Base-by-base conservation (phyloP, 345 rosid species). In the Linum trigynum region DNA sequence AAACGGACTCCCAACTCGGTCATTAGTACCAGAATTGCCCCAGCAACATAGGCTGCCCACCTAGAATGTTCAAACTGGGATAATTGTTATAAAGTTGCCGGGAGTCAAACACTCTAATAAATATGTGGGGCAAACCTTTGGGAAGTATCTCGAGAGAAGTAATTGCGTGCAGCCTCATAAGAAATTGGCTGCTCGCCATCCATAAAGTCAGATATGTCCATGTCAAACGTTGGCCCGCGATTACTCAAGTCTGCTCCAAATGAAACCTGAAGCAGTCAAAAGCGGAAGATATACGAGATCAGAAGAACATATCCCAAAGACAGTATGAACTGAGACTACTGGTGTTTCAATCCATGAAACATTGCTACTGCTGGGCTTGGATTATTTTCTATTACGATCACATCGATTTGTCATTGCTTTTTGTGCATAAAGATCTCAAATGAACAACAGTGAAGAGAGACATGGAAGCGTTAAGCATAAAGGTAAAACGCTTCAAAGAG, bases 41-140 rank as follows among this genome's bases (percentile, higher is more conserved):
- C 99, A 62, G 99, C 99, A 71, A 80, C 90, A 84, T 88, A 94
- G 64, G 99, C 99, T 60, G 99, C 99, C 99, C 99, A 94, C 84
- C 97, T 94, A 78, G 5, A 72, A 69, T 66, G 32, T 55, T 67
- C 62, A 69, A 67, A 35, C 32, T n/a, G 32, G 61, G 39, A 38
- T 71, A 65, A 62, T 63, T 65, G 58, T 75, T 68, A 39, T 61
- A 55, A 12, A 48, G n/a, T 67, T 23, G 32, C 32, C 32, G 32
- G 32, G n/a, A 42, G n/a, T 35, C 39, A 12, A n/a, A 7, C 57
- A 38, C 65, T 39, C 57, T 36, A 32, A 59, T 39, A 48, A 40
- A 76, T 61, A 72, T 45, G 65, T 72, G 7, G 43, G 72, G 75
- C 84, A 38, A 72, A 94, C 99, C 84, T 90, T 66, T 94, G 99